These are phyloP conservation scores for Coleophoma eucalyptorum DNA, from an alignment of 2,329 filamentous ascomycete genomes.

Conservation along the genomic window DNA sequence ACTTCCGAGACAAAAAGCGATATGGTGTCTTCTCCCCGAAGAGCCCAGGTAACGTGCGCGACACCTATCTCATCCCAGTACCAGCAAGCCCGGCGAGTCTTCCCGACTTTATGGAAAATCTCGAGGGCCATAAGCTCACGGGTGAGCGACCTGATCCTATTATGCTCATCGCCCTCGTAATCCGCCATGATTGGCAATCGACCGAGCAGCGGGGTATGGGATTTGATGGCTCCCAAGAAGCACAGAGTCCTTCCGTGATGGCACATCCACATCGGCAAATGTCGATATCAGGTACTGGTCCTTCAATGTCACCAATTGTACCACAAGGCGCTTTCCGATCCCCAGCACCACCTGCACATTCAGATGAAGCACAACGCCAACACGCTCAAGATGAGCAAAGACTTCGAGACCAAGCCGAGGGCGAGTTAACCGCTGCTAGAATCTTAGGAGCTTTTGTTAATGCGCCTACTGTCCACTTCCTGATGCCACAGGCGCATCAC, in stretches of 20 bases:
- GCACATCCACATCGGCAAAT: slow-evolving; percentile 37
- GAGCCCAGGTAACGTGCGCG: slow-evolving; percentile 70
- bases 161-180: slow-evolving; percentile 81
- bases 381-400: slow-evolving; percentile 40
- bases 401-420: slow-evolving; percentile 40
- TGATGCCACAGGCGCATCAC: slow-evolving; percentile 64
- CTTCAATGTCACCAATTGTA: slow-evolving; percentile 48
- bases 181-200: slow-evolving; percentile 53
- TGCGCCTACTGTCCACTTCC: slow-evolving; percentile 63
- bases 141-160: slow-evolving; percentile 68
- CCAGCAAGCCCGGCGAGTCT: slow-evolving; percentile 66
- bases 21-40: slow-evolving; percentile 87
- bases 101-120: slow-evolving; percentile 82
- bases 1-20: slow-evolving; percentile 76
- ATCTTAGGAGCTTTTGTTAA: slow-evolving; percentile 59
- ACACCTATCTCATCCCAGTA: slow-evolving; percentile 88
- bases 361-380: slow-evolving; percentile 19
- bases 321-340: slow-evolving; percentile 29
- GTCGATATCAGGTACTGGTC: slow-evolving; percentile 44
- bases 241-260: slow-evolving; percentile 29
- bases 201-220: slow-evolving; percentile 4
- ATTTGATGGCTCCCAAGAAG: slow-evolving; percentile 15
- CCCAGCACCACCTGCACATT: slow-evolving; percentile 13
- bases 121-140: slow-evolving; percentile 81
- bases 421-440: slow-evolving; percentile 54